phyloP scores from a whole-genome alignment of 345 rosid genomes.

The Erysimum cheiranthoides region DNA sequence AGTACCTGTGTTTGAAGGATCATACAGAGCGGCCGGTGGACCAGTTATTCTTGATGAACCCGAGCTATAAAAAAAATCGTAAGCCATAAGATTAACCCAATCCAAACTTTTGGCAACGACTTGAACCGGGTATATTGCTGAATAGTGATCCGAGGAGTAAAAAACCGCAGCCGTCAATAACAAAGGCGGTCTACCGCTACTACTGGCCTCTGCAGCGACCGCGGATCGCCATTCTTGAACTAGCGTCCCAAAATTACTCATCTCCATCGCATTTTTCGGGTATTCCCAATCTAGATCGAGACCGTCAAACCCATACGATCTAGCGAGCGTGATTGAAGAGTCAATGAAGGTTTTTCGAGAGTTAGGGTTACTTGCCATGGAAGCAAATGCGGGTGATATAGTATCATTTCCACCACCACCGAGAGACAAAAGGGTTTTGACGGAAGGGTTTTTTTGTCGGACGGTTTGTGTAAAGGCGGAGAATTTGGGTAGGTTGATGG shows the following conservation, averaged over 20 bases:
- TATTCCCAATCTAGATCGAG: conserved; percentile 44
- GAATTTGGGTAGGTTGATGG: conserved; percentile 47
- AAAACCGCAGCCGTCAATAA: conserved; percentile 55
- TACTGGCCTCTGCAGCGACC: conserved; percentile 42
- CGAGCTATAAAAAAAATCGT: conserved; percentile 16
- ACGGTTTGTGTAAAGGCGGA: conserved; percentile 51
- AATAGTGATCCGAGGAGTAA: conserved; percentile 27
- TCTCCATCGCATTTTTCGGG: conserved; percentile 38
- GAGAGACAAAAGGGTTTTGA: conserved; percentile 52
- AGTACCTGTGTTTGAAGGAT: conserved; percentile 37
- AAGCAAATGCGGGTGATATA: too few species aligned
- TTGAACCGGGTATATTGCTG: conserved; percentile 40
- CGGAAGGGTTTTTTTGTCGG: conserved; percentile 43
- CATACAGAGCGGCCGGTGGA: conserved; percentile 58
- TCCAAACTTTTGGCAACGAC: conserved; percentile 49
- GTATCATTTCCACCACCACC: too few species aligned
- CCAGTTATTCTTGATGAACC: conserved; percentile 43
- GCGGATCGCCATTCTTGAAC: conserved; percentile 47
- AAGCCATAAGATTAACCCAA: conserved; percentile 47
- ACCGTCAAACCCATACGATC: conserved; percentile 52
- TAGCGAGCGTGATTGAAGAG: conserved; percentile 50
- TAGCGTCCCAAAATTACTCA: conserved; percentile 46
- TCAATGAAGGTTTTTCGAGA: conserved; percentile 50
- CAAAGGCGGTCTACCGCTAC: conserved; percentile 27
- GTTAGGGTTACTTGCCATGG: conserved; percentile 46